Conservation (phyloP, 1,284 basidiomycete genomes). For the Phlebopus sp. region DNA sequence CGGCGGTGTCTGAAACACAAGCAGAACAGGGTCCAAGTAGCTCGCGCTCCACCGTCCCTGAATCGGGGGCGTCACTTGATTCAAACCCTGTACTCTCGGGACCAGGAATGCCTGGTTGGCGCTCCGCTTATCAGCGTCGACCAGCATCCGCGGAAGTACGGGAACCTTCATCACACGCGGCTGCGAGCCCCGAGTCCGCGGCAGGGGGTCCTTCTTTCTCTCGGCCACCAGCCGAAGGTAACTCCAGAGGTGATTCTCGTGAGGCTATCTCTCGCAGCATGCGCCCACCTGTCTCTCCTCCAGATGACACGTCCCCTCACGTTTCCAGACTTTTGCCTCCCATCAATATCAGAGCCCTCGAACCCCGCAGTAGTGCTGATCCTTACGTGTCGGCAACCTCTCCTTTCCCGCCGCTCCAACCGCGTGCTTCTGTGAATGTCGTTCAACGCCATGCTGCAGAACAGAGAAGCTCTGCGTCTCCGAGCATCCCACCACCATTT, state of each 20-base stretch:
- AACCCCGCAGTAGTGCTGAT: constrained; percentile 13
- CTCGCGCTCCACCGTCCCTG: constrained; percentile 11
- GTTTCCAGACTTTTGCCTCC: constrained; percentile 31
- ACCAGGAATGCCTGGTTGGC: constrained; percentile 56
- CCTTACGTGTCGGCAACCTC: constrained; percentile 18
- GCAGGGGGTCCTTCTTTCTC: constrained; percentile 5
- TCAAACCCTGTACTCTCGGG: constrained; percentile 47
- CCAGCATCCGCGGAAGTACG: constrained; percentile 21
- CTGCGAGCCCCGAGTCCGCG: constrained; percentile 12
- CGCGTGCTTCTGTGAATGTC: constrained; percentile 23
- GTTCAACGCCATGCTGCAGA: constrained; percentile 11
- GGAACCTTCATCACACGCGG: constrained; percentile 13
- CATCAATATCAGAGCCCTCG: constrained; percentile 18
- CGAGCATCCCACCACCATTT: constrained; percentile 55
- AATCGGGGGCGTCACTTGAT: constrained; percentile 29
- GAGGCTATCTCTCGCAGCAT: neutral
- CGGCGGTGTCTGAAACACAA: constrained; percentile 8
- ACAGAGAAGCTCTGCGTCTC: constrained; percentile 6
- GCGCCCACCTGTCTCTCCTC: constrained; percentile 10
- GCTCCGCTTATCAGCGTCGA: constrained; percentile 15
- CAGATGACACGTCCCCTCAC: constrained; percentile 19
- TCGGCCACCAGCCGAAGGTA: constrained; percentile 8
- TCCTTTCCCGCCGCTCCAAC: constrained; percentile 19
- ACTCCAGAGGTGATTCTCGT: constrained; percentile 12
- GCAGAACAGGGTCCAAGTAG: constrained; percentile 13